Conservation (phyloP, 2,329 filamentous ascomycete species). For the Geosmithia flava region DNA sequence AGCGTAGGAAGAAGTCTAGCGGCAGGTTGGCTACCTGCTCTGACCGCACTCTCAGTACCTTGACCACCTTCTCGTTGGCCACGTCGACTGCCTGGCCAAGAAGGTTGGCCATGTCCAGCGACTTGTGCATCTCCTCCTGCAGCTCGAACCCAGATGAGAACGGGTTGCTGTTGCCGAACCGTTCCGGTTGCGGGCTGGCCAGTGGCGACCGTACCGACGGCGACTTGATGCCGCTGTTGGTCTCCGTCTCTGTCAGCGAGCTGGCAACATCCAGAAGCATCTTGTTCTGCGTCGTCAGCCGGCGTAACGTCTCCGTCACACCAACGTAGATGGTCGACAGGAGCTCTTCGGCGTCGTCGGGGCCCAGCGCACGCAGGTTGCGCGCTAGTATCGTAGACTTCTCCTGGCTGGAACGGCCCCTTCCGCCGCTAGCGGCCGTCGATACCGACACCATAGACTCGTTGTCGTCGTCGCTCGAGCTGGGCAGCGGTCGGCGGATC, state of each 20-base stretch:
- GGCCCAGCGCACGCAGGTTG: slow-evolving; percentile 73
- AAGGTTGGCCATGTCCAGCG: slow-evolving; percentile 65
- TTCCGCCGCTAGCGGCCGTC: slow-evolving; percentile 52
- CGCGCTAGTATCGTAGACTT: slow-evolving; percentile 81
- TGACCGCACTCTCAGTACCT: slow-evolving; percentile 63
- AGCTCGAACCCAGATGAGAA: slow-evolving; percentile 26
- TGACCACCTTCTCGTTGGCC: slow-evolving; percentile 64
- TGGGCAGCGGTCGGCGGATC: slow-evolving; percentile 76
- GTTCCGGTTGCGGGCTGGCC: slow-evolving; percentile 33
- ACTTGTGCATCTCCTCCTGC: slow-evolving; percentile 66
- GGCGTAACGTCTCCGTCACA: slow-evolving; percentile 74
- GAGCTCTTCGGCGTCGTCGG: slow-evolving; percentile 74
- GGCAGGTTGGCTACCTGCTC: slow-evolving; percentile 60
- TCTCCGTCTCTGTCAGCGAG: slow-evolving; percentile 38
- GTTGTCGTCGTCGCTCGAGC: slow-evolving; percentile 86
- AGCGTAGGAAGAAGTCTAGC: slow-evolving; percentile 61
- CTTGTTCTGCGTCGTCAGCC: slow-evolving; percentile 84
- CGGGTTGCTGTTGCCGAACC: slow-evolving; percentile 10
- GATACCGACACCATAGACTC: slow-evolving; percentile 69
- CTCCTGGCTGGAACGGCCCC: slow-evolving; percentile 66
- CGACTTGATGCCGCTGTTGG: slow-evolving; percentile 29
- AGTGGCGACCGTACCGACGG: slow-evolving; percentile 38
- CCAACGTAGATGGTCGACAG: slow-evolving; percentile 74
- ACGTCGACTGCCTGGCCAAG: slow-evolving; percentile 71
- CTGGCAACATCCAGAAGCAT: slow-evolving; percentile 90